Evolutionary conservation across 192 early-diverging fungal species (phyloP).

Genomic region (Backusella tarrabulga): DNA sequence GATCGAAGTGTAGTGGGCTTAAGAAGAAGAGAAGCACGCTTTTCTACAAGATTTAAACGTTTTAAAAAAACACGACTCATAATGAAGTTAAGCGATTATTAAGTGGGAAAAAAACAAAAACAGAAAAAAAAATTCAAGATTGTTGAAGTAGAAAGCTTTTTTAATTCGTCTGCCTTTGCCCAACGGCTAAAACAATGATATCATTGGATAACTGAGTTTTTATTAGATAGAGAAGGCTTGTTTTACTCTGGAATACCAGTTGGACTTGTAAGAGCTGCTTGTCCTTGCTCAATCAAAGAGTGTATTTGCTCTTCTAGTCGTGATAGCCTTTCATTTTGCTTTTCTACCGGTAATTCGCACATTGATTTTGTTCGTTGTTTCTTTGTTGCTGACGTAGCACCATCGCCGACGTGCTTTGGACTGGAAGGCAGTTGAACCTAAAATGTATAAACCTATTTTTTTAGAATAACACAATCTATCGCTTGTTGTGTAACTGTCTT

Average conservation of each 20-base stretch:
- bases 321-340: conserved; percentile 9
- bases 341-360: not conserved
- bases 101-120: conserved; percentile 5
- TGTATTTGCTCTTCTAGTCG: conserved; percentile 17
- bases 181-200: not conserved
- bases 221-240: not conserved
- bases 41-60: not conserved
- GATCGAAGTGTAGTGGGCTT: not conserved
- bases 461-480: not conserved
- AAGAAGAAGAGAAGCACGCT: not conserved
- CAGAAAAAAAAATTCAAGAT: not conserved
- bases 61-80: conserved; percentile 14
- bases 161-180: not conserved
- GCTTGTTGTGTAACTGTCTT: not conserved
- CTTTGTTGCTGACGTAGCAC: not conserved
- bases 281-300: conserved; percentile 16
- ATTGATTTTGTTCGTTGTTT: conserved; percentile 5
- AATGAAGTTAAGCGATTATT: conserved; percentile 1
- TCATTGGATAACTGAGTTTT: not conserved
- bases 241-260: conserved; percentile 1
- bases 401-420: not conserved
- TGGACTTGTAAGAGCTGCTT: conserved; percentile 16
- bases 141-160: not conserved
- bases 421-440: conserved; percentile 14
- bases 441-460: not conserved